These are phyloP conservation scores for Mycogone perniciosa DNA, from an alignment of 2,329 filamentous ascomycete species.

Conservation along the genomic window DNA sequence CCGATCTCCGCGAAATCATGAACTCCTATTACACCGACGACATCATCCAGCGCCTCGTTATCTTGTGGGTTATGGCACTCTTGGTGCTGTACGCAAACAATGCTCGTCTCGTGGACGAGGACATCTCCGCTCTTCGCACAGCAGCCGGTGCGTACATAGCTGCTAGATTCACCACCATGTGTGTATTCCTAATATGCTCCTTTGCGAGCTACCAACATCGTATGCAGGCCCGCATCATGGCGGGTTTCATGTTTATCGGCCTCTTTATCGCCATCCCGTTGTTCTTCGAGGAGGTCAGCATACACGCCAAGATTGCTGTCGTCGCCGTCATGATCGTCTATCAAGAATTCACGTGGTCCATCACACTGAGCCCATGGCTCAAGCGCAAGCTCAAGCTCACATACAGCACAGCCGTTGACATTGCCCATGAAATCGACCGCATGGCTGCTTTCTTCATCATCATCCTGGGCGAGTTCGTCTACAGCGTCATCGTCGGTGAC, in stretches of 20 bases:
- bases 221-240: slow-evolving; percentile 38
- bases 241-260: slow-evolving; percentile 34
- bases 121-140: slow-evolving; percentile 38
- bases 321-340: slow-evolving; percentile 36
- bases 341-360: slow-evolving; percentile 38
- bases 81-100: slow-evolving; percentile 44
- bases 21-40: slow-evolving; percentile 48
- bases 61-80: slow-evolving; percentile 46
- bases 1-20: slow-evolving; percentile 44
- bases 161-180: slow-evolving; percentile 36
- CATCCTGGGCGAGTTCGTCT: slow-evolving; percentile 45
- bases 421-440: slow-evolving; percentile 43
- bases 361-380: slow-evolving; percentile 38
- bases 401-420: slow-evolving; percentile 43
- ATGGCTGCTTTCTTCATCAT: slow-evolving; percentile 47
- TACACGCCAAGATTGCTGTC: slow-evolving; percentile 35
- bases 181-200: slow-evolving; percentile 36
- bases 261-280: slow-evolving; percentile 38
- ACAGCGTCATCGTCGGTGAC: slow-evolving; percentile 41
- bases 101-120: slow-evolving; percentile 35
- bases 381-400: slow-evolving; percentile 36
- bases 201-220: slow-evolving; percentile 43
- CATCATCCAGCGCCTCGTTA: slow-evolving; percentile 38
- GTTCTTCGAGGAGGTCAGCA: slow-evolving; percentile 35
- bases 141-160: slow-evolving; percentile 41